Evolutionary conservation across 225 moss, liverwort and hornwort species (phyloP).

Genomic region (Physcomitrium patens): DNA sequence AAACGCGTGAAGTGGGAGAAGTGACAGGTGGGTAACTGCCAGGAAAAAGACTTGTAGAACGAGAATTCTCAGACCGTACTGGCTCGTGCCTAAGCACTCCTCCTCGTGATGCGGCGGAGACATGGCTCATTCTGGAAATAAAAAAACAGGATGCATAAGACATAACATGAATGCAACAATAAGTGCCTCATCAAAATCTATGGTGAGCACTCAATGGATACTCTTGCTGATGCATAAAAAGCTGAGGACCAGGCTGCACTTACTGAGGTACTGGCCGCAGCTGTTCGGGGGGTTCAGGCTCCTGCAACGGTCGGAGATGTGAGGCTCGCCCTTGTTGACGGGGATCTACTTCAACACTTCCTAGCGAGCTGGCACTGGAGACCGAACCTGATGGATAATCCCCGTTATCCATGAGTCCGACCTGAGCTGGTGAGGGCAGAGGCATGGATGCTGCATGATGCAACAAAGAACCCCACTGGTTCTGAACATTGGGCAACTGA

Average conservation of each 20-base stretch:
- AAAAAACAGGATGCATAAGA: slow-evolving; percentile 16
- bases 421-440: slow-evolving; percentile 54
- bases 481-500: slow-evolving; percentile 44
- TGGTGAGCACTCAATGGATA: not conserved
- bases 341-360: slow-evolving; percentile 79
- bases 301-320: slow-evolving; percentile 76
- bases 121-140: slow-evolving; percentile 54
- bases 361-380: slow-evolving; percentile 94
- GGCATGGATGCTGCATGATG: slow-evolving; percentile 69
- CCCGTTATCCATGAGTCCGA: slow-evolving; percentile 54
- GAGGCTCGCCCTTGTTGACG: slow-evolving; percentile 73
- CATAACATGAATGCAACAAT: not conserved
- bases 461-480: slow-evolving; percentile 37
- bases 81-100: slow-evolving; percentile 73
- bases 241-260: slow-evolving; percentile 34
- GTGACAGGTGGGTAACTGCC: slow-evolving; percentile 69
- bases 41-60: slow-evolving; percentile 83
- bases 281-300: slow-evolving; percentile 69
- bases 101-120: slow-evolving; percentile 57
- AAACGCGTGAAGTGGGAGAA: slow-evolving; percentile 58
- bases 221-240: not conserved
- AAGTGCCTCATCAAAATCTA: not conserved
- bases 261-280: slow-evolving; percentile 64
- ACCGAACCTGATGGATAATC: slow-evolving; percentile 83
- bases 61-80: slow-evolving; percentile 46